Evolutionary conservation across 768 basidiomycete species (phyloP).

Genomic region (Russula compacta): DNA sequence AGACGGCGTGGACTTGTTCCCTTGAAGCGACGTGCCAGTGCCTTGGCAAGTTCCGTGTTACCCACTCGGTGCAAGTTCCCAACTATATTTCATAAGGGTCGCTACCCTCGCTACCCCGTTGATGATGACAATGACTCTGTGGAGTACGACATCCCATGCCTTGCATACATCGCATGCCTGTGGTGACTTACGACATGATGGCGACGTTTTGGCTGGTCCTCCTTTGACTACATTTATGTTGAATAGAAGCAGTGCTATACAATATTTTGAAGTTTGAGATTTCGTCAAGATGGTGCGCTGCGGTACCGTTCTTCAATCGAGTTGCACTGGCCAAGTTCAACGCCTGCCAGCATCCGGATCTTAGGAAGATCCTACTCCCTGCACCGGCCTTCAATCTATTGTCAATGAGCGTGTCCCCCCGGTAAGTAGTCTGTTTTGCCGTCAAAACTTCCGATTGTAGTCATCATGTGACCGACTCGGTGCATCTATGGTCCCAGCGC

Average conservation of each 20-base stretch:
- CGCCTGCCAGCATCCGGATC: background rate
- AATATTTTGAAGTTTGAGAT: background rate
- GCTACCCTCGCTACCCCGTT: background rate
- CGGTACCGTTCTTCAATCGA: background rate
- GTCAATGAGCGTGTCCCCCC: no score
- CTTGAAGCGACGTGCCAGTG: background rate
- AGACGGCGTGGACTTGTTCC: background rate
- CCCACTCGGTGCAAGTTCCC: background rate
- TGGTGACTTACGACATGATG: background rate
- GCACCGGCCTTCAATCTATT: no score
- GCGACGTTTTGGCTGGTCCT: background rate
- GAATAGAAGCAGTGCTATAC: background rate
- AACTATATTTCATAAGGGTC: background rate
- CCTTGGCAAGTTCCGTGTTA: background rate
- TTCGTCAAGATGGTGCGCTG: background rate
- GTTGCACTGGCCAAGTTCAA: background rate
- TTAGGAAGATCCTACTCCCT: background rate
- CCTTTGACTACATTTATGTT: background rate
- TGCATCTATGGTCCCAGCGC: no score
- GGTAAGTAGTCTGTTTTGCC: no score
- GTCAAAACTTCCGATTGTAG: no score
- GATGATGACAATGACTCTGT: background rate
- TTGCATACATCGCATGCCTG: conserved; percentile 12
- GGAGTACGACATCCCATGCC: conserved; percentile 13
- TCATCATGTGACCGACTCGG: no score